phyloP scores from a whole-genome alignment of 1,284 basidiomycete species.

The Rugosomyces carneus region DNA sequence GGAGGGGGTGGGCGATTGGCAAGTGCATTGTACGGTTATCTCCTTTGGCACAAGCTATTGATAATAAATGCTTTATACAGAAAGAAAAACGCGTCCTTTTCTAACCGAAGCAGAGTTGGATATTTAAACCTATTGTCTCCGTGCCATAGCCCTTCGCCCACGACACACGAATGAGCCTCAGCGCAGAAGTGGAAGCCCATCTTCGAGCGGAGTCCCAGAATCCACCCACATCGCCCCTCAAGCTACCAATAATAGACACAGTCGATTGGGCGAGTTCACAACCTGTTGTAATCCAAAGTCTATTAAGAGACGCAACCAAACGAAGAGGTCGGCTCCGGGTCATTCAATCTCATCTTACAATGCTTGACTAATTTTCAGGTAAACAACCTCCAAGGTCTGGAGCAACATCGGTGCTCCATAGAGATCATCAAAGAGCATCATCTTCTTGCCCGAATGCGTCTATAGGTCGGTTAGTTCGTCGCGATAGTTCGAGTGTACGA shows the following conservation, averaged over 20 bases:
- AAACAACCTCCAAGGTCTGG: slow-evolving; percentile 5
- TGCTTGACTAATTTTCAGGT: slow-evolving; percentile 1
- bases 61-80: no score
- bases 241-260: slow-evolving; percentile 4
- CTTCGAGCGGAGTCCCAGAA: slow-evolving; percentile 6
- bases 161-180: slow-evolving; percentile 9
- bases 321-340: slow-evolving; percentile 1
- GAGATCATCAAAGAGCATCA: background rate
- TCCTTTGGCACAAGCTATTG: no score
- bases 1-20: no score
- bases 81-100: no score
- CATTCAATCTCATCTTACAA: background rate
- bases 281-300: slow-evolving; percentile 9
- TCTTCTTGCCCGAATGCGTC: background rate
- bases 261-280: slow-evolving; percentile 12
- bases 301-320: slow-evolving; percentile 7
- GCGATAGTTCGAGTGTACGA: slow-evolving; percentile 10
- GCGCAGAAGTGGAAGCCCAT: slow-evolving; percentile 5
- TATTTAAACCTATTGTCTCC: background rate
- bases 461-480: slow-evolving; percentile 9
- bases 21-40: no score
- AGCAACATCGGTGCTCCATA: slow-evolving; percentile 4
- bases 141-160: background rate
- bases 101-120: no score
- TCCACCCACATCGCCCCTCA: slow-evolving; percentile 4